Evolutionary conservation across 1,139 yeast species (phyloP), one percentile per base, ranked within the genome.

Genomic region (Yamadazyma friedrichii): DNA sequence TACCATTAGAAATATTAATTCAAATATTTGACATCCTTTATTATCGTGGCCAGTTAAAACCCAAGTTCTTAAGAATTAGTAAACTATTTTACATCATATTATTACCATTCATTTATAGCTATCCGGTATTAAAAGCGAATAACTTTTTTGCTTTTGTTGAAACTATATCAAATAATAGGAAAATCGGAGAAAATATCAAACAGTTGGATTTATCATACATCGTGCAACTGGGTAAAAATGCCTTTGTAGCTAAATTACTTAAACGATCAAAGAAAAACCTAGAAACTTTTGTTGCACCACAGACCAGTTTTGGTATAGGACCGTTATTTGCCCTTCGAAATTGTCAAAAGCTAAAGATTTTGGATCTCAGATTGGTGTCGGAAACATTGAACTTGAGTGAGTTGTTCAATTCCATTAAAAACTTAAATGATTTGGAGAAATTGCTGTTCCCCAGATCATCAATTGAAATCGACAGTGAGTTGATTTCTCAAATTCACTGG

Each of bases 151-250:
- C 64, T 31, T 93, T 93, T 65, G 93, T 89, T 35, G 88, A 84
- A 9, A 67, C 91, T 1, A 69, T 91, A 25, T 65, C 82, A 8
- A 49, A 52, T 31, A 74, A 66, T 50, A 74, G 71, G 49, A 49
- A 55, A 27, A 55, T 73, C 17, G 78, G 76, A 3, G 56, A 64
- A 16, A 58, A 71, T 45, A 82, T 85, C 12, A 63, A 64, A 39
- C 66, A 66, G 11, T 67, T 93, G 28, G 94, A 93, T 56, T 67
- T 93, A 36, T 75, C 95, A 9, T 74, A 80, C 42, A 88, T 91
- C 40, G 80, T 88, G 43, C 98, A 93, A 60, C 76, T 88, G 33
- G 98, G 98, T n/a, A 89, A 87, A 56, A 93, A 89, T 62, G 93
- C 97, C 1, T 85, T 74, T 59, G 91, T 93, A 15, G 88, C 97